Evolutionary conservation across 2,329 filamentous ascomycete genomes (phyloP), one percentile per base, ranked within the genome.

Genomic region (Phialophora tarda): DNA sequence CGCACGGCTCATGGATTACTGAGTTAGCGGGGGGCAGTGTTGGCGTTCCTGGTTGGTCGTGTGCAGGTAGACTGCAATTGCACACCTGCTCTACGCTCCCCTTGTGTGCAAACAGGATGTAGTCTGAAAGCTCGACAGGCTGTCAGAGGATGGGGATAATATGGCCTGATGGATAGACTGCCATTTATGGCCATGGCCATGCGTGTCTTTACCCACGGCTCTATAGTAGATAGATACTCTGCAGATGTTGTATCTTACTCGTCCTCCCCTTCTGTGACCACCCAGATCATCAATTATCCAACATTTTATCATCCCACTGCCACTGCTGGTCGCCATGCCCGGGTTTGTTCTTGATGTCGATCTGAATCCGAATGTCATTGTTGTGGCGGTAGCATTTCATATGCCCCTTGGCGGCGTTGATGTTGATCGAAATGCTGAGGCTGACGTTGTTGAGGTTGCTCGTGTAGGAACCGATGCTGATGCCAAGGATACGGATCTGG

Each of bases 391-490:
- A 53, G 48, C 21, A 28, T 26, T 28, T 24, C 23, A 53, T 5
- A 7, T 4, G 14, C 26, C 48, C 28, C 7, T 24, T 41, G 56
- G 21, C 48, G 3, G 12, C 8, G 11, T 24, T 28, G 23, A 53
- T 24, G 48, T 53, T 53, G 48, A 53, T 7, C 23, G 23, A 24
- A 28, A 53, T 26, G 10, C 14, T 53, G 48, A 53, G 48, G 23
- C 48, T 44, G 38, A 44, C 23, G 14, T 53, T 28, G 11, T 53
- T 53, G 21, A 53, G 26, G 14, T 53, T 53, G 23, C 48, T 28
- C 21, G 48, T 53, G 48, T 24, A 53, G 21, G 48, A 53, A 26
- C 48, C 48, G 26, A 53, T 53, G 48, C 8, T 53, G 48, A 53
- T 12, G 23, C 48, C 48, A 4, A 53, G 48, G 17, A 53, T 53